phyloP scores from a whole-genome alignment of 225 moss, liverwort and hornwort genomes.

The Marchantia polymorpha region DNA sequence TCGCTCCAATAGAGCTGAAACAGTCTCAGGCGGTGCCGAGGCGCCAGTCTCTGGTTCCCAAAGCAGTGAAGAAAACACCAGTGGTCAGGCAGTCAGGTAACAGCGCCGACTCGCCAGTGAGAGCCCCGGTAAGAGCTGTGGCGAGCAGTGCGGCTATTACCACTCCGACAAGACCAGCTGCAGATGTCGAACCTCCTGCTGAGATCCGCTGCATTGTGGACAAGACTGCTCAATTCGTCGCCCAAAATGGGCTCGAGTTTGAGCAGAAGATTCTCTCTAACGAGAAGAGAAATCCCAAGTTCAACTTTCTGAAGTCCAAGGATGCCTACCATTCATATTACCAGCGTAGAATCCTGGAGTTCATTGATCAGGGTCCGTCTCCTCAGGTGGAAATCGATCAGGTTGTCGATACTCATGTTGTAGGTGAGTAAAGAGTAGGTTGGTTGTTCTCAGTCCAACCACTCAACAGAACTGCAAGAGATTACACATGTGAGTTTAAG shows the following conservation, averaged over 20 bases:
- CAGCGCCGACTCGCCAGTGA: constrained; percentile 7
- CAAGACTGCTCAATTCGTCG: constrained; percentile 96
- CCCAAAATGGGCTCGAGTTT: constrained; percentile 91
- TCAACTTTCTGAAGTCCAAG: constrained; percentile 85
- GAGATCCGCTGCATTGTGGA: constrained; percentile 97
- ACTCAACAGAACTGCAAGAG: background rate
- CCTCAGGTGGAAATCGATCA: constrained; percentile 27
- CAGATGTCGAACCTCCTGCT: constrained; percentile 75
- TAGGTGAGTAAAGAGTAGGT: background rate
- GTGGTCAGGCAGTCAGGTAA: background rate
- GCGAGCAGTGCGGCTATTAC: constrained; percentile 41
- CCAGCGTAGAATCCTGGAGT: constrained; percentile 86
- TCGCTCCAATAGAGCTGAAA: constrained; percentile 16
- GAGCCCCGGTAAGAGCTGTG: constrained; percentile 8
- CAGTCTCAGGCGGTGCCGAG: constrained; percentile 9
- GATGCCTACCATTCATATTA: constrained; percentile 94
- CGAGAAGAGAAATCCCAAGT: constrained; percentile 96
- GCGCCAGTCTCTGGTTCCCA: constrained; percentile 4
- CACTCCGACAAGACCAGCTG: constrained; percentile 65
- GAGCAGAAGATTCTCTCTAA: constrained; percentile 95
- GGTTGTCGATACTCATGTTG: background rate
- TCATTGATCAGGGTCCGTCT: constrained; percentile 61
- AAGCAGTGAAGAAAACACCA: constrained; percentile 4
- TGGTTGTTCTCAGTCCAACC: background rate
- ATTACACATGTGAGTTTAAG: background rate